These are phyloP conservation scores for Fragilaria radians DNA, from an alignment of 108 stramenopile genomes.

Conservation along the genomic window DNA sequence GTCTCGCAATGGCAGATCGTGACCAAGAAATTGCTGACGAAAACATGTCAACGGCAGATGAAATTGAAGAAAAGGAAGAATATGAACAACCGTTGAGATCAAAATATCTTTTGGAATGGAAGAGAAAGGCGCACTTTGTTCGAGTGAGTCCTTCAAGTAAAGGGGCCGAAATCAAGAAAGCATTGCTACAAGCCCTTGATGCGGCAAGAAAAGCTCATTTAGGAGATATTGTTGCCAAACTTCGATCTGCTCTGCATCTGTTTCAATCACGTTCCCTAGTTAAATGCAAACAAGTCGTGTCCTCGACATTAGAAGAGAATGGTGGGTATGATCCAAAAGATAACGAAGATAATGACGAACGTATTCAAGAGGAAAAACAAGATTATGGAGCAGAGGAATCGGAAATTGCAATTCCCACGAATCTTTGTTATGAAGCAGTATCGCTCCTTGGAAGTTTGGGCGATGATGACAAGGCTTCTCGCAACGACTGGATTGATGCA, in stretches of 20 bases:
- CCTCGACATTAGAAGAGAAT: conserved; percentile 53
- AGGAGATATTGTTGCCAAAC: conserved; percentile 51
- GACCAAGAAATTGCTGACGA: conserved; percentile 65
- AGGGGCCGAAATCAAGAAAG: conserved; percentile 46
- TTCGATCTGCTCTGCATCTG: conserved; percentile 54
- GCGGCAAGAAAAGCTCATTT: conserved; percentile 72
- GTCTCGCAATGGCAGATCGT: conserved; percentile 47
- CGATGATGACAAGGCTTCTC: conserved; percentile 60
- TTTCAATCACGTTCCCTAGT: conserved; percentile 57
- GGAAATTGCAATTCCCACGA: conserved; percentile 33
- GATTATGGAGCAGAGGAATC: conserved; percentile 25
- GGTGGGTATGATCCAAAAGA: conserved; percentile 55
- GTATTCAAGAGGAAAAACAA: conserved; percentile 33
- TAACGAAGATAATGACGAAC: conserved; percentile 53
- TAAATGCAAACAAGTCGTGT: conserved; percentile 52
- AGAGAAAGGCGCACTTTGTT: conserved; percentile 56
- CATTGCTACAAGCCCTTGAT: conserved; percentile 62
- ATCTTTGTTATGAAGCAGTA: conserved; percentile 57
- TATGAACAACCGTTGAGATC: conserved; percentile 21
- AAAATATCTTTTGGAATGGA: too few species aligned
- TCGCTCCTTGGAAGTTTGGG: conserved; percentile 64
- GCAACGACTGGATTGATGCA: conserved; percentile 68
- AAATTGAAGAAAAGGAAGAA: conserved; percentile 34
- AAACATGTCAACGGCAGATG: conserved; percentile 46
- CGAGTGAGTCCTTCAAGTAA: conserved; percentile 32